phyloP scores from a whole-genome alignment of 352 stramenopile genomes.

The Phytophthora pisi region DNA sequence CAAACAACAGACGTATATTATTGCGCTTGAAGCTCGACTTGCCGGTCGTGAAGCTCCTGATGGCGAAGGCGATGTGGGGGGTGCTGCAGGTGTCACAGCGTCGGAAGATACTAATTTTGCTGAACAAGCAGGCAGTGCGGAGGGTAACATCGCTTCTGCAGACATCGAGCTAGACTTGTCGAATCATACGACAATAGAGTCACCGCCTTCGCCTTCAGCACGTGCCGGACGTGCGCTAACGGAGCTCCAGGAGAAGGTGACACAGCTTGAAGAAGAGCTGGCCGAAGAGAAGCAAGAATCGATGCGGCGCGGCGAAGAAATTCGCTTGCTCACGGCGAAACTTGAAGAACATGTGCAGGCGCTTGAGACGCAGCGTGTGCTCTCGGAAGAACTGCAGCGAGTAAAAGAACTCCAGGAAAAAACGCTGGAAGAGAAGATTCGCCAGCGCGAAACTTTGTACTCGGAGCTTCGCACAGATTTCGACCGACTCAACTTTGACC shows the following conservation, averaged over 20 bases:
- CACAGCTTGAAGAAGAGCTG: conserved; percentile 77
- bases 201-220: conserved; percentile 49
- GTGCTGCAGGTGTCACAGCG: neutral
- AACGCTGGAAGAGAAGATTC: conserved; percentile 69
- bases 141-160: conserved; percentile 16
- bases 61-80: conserved; percentile 9
- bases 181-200: conserved; percentile 12
- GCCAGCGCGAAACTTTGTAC: conserved; percentile 60
- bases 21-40: conserved; percentile 73
- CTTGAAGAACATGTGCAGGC: conserved; percentile 63
- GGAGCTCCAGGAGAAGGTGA: conserved; percentile 74
- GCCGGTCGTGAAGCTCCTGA: conserved; percentile 31
- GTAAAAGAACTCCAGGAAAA: conserved; percentile 74
- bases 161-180: conserved; percentile 41
- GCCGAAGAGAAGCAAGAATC: conserved; percentile 84
- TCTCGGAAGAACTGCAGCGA: conserved; percentile 69
- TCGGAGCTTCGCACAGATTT: conserved; percentile 69
- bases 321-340: conserved; percentile 69
- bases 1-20: conserved; percentile 86
- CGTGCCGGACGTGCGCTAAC: conserved; percentile 64
- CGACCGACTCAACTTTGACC: conserved; percentile 80
- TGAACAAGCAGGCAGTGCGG: conserved; percentile 4
- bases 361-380: conserved; percentile 61
- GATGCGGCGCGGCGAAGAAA: conserved; percentile 74
- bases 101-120: conserved; percentile 12